Base-by-base conservation (phyloP, 2,329 filamentous ascomycete species). In the Ramichloridium luteum region DNA sequence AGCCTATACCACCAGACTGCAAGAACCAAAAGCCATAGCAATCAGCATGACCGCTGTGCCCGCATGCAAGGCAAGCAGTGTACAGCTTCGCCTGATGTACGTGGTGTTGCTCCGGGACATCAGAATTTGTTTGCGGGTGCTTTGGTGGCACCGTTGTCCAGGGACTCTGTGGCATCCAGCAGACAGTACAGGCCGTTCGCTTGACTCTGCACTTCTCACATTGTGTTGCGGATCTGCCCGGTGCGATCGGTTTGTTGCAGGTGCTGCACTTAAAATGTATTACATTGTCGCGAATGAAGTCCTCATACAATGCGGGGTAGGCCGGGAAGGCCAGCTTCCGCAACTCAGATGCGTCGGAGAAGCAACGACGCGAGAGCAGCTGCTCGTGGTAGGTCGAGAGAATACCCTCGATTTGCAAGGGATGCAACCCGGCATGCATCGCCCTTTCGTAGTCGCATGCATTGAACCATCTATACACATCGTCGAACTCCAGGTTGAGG, bases 21-120 rank as follows among this genome's bases (percentile, higher is more conserved):
- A 55, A 54, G 33, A 73, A 66, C 72, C 72, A 76, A 10, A 61
- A 59, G 5, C 58, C 59, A 16, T 75, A 59, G 47, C 74, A 78
- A 30, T 63, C 62, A 4, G 64, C 55, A 46, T 78, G 74, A 2
- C 67, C 71, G 23, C 67, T 64, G 43, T 78, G 74, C 3, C 70
- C 70, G 49, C 74, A 78, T 9, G 66, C 57, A 44, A 72, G 60
- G 49, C 74, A 78, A 57, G 64, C 67, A 4, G 65, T 30, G 23
- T 40, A 28, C 22, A 48, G 13, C 25, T 28, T 36, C 11, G 28
- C 38, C 23, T 13, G 28, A 10, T 26, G n/a, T n/a, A n/a, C n/a
- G n/a, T n/a, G n/a, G n/a, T n/a, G n/a, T n/a, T n/a, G n/a, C n/a
- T n/a, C n/a, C n/a, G n/a, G n/a, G n/a, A n/a, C n/a, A n/a, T n/a